Base-by-base conservation (phyloP, 75 land plant species). In the Selaginella moellendorffii region DNA sequence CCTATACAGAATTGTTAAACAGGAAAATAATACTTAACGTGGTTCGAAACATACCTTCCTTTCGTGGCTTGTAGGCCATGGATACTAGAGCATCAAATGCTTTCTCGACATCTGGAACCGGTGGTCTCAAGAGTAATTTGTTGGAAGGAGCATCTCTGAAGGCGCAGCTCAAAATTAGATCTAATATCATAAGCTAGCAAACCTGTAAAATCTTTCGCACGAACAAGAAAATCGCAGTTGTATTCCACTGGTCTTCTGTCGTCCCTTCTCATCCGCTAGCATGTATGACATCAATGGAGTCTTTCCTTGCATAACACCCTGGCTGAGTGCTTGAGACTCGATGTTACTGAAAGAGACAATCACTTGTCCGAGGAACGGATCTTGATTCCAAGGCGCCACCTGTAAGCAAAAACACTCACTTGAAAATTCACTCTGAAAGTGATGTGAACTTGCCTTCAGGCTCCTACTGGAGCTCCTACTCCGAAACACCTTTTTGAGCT, bases 71-170 rank as follows among this genome's bases (percentile, higher is more conserved):
- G 20, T 60, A 59, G 28, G 64, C 64, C 9, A 68, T 2, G 1
- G 29, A 59, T 24, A 61, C 65, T 12, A 68, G 46, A 29, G 23
- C 29, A 59, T 68, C 70, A 68, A 21, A 68, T 9, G 70, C 70
- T 20, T 25, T 68, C 0, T 61, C 70, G 0, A 68, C 30, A 14
- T 68, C 64, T 27, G 30, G 51, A 12, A 68, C 29, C 19, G 70
- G 70, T 28, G 70, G 64, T 52, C 26, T 68, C n/a, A 68, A 54
- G 14, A 68, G 28, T 2, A 26, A 27, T 42, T 68, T 61, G 28
- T 68, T 68, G 25, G 70, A 61, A 10, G 70, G 70, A 30, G 27
- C 46, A 61, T 68, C 70, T 42, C 70, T 68, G 65, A 31, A 25
- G 10, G n/a, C 24, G 59, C n/a, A 21, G 8, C 46, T 36, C 46